Evolutionary conservation across 2,329 filamentous ascomycete genomes (phyloP).

Genomic region (Massarina eburnea): DNA sequence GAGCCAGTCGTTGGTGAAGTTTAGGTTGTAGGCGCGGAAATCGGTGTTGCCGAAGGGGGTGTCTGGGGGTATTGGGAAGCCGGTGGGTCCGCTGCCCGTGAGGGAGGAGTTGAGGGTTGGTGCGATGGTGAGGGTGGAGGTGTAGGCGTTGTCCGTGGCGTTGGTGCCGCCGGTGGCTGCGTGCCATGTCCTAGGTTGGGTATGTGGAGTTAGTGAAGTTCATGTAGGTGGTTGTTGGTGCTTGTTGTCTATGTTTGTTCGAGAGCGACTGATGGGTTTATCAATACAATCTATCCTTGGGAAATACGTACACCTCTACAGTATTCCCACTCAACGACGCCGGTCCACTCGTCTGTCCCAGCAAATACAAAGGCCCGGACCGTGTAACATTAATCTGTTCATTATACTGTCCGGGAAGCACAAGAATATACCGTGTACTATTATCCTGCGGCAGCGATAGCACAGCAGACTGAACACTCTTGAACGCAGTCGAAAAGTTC

Average conservation of each 20-base stretch:
- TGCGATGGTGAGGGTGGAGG: slow-evolving; percentile 62
- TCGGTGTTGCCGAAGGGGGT: slow-evolving; percentile 66
- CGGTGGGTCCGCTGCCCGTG: slow-evolving; percentile 64
- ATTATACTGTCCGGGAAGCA: slow-evolving; percentile 61
- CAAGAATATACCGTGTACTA: slow-evolving; percentile 57
- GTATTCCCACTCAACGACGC: slow-evolving; percentile 51
- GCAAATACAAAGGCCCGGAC: slow-evolving; percentile 60
- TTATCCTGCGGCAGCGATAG: slow-evolving; percentile 50
- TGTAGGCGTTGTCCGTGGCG: slow-evolving; percentile 63
- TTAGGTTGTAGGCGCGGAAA: slow-evolving; percentile 68
- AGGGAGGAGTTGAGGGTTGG: slow-evolving; percentile 64
- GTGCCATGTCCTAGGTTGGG: slow-evolving; percentile 46
- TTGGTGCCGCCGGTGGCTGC: slow-evolving; percentile 55
- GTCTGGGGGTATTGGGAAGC: slow-evolving; percentile 59
- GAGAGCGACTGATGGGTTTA: too few relatives aligned
- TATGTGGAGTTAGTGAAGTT: background rate
- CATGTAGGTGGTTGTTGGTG: background rate
- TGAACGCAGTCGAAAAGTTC: slow-evolving; percentile 19
- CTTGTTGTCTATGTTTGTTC: too few relatives aligned
- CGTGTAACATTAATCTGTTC: slow-evolving; percentile 69
- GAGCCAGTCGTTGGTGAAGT: slow-evolving; percentile 63
- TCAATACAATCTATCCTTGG: too few relatives aligned
- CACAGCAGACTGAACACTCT: slow-evolving; percentile 52
- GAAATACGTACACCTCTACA: too few relatives aligned
- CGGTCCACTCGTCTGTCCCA: slow-evolving; percentile 59